phyloP scores from a whole-genome alignment of 371 early-diverging fungal genomes.

The Apophysomyces sp. region DNA sequence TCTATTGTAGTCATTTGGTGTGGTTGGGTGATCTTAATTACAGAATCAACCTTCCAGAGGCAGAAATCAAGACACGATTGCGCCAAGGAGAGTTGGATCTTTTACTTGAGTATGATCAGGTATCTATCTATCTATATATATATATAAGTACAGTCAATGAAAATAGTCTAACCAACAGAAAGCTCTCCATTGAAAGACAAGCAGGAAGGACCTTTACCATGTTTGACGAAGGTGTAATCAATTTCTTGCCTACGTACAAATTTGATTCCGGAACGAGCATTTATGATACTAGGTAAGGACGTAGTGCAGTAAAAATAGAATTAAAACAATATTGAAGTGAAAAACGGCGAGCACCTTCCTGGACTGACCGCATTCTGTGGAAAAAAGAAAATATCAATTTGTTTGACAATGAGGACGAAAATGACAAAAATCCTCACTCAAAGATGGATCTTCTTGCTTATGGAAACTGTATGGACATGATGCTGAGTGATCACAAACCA shows the following conservation, averaged over 20 bases:
- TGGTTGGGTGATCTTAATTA: constrained; percentile 97
- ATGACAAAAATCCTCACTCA: constrained; percentile 7
- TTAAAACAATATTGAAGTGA: constrained; percentile 44
- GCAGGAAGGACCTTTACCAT: constrained; percentile 68
- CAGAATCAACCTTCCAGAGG: constrained; percentile 69
- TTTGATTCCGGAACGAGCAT: constrained; percentile 79
- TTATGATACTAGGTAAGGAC: constrained; percentile 79
- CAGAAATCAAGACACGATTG: constrained; percentile 55
- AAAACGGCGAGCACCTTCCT: constrained; percentile 86
- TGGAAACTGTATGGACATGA: constrained; percentile 60
- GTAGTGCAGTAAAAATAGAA: neutral
- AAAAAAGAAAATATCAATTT: constrained; percentile 36
- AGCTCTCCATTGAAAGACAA: constrained; percentile 40
- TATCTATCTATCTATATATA: too few relatives aligned
- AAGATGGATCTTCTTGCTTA: constrained; percentile 54
- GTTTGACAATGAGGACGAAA: constrained; percentile 3
- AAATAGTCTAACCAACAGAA: neutral
- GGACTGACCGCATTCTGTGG: constrained; percentile 94
- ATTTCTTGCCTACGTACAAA: constrained; percentile 93
- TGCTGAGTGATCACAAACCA: constrained; percentile 92
- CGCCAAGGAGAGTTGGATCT: constrained; percentile 50
- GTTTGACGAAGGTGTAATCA: constrained; percentile 79
- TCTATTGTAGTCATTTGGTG: constrained; percentile 65
- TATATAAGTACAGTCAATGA: neutral
- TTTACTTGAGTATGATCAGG: constrained; percentile 72